These are phyloP conservation scores for Nepenthes mirabilis DNA, from an alignment of 148 eudicot species.

Conservation along the genomic window DNA sequence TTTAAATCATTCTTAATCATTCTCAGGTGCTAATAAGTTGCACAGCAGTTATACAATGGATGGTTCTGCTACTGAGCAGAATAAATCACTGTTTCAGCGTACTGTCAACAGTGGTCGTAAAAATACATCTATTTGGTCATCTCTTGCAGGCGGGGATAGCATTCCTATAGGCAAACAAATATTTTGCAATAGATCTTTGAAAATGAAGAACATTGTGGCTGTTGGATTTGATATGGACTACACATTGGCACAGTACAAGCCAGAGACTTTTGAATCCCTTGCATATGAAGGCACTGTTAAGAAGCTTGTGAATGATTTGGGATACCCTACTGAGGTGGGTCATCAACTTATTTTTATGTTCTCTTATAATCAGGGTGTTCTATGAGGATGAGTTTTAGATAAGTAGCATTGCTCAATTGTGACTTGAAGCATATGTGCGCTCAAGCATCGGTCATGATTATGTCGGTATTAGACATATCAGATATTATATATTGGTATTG, in stretches of 20 bases:
- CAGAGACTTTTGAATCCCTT: conserved; percentile 90
- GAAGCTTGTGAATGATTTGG: conserved; percentile 83
- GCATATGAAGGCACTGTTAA: conserved; percentile 91
- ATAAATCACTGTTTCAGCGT: conserved; percentile 17
- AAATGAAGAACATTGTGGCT: conserved; percentile 86
- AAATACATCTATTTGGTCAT: conserved; percentile 63
- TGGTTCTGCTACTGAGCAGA: conserved; percentile 22
- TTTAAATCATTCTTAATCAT: not conserved
- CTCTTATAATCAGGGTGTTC: too few species aligned
- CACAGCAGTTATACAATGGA: conserved; percentile 38
- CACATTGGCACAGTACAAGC: conserved; percentile 89
- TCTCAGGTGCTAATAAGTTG: conserved; percentile 34
- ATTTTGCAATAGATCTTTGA: conserved; percentile 90
- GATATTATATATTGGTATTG: too few species aligned
- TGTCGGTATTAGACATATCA: too few species aligned
- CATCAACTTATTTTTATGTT: conserved; percentile 1
- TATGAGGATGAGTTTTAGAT: too few species aligned
- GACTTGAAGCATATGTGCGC: too few species aligned
- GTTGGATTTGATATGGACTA: conserved; percentile 99
- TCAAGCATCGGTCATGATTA: too few species aligned
- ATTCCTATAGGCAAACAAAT: conserved; percentile 72
- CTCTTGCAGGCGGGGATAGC: conserved; percentile 46
- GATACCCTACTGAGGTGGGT: conserved; percentile 78
- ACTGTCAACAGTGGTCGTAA: conserved; percentile 16
- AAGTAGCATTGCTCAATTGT: too few species aligned